phyloP scores from a whole-genome alignment of 139 green algal genomes.

The Yamagishiella unicocca region DNA sequence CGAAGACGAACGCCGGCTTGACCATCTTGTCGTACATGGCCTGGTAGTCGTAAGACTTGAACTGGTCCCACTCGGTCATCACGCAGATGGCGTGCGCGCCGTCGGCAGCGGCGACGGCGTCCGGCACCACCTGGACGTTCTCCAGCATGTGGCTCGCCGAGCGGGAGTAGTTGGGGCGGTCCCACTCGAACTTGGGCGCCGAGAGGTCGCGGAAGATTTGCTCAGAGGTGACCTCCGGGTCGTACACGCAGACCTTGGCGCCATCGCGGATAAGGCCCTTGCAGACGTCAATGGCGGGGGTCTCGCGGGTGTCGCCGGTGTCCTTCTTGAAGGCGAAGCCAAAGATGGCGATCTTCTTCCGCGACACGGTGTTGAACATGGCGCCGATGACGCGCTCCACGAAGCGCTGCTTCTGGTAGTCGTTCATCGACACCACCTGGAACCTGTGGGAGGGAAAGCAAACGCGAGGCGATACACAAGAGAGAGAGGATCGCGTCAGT shows the following conservation, averaged over 20 bases:
- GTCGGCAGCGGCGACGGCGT: conserved; percentile 77
- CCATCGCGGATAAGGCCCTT: conserved; percentile 84
- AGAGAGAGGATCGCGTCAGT: no score
- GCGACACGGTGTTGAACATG: conserved; percentile 99
- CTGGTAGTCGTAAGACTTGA: conserved; percentile 90
- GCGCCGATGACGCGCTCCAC: conserved; percentile 94
- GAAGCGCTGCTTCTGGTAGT: conserved; percentile 99
- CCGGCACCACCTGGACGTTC: conserved; percentile 64
- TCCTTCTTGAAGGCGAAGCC: conserved; percentile 99
- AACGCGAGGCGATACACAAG: no score
- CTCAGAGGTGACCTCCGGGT: conserved; percentile 89
- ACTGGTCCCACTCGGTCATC: conserved; percentile 99
- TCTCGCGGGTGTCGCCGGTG: conserved; percentile 97
- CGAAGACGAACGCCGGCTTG: conserved; percentile 99
- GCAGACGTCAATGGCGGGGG: conserved; percentile 98
- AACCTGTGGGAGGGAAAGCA: no score
- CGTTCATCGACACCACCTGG: conserved; percentile 95
- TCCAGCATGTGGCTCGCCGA: conserved; percentile 65
- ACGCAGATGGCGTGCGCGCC: conserved; percentile 91
- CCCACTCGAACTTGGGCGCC: conserved; percentile 93
- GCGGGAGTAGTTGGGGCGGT: conserved; percentile 82
- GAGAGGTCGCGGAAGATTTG: conserved; percentile 91
- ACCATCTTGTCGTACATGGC: conserved; percentile 89
- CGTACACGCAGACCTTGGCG: conserved; percentile 86
- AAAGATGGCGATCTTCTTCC: conserved; percentile 97